Evolutionary conservation across 805 yeast species (phyloP), one percentile per base, ranked within the genome.

Genomic region (Tetrapisispora taiwanensis): DNA sequence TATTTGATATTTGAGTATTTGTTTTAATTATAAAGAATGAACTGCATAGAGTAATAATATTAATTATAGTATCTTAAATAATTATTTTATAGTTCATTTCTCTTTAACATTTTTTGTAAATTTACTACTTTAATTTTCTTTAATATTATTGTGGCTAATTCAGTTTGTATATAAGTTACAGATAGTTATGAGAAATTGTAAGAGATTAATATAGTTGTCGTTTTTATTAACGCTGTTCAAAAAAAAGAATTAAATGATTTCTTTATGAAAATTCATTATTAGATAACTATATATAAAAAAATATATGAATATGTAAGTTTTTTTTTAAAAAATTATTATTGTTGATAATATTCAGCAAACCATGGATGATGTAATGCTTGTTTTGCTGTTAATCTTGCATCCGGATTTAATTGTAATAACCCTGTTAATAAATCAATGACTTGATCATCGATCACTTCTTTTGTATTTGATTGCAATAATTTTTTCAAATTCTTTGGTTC

Each of bases 401-500:
- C 79, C 1, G 81, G 81, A 36, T 71, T 70, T 56, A 75, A 53
- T 53, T 75, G 79, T 38, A 76, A 58, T 47, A 76, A 57, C 0
- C 63, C 65, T 26, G 56, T 58, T 31, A 63, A 36, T 9, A 63
- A 49, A 44, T 62, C 65, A 30, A 63, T 52, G 5, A 59, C 45
- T 14, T 52, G 49, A 26, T 53, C 59, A 33, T 63, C 66, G 38
- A 62, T 36, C 9, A 48, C 48, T 38, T 50, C 57, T 26, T 53
- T 51, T 8, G 62, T 52, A 38, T 55, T 45, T 12, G 59, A 52
- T 42, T 62, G 64, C 43, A 66, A 49, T 4, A 63, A 46, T 24
- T 52, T 51, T 19, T 65, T 68, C 55, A 92, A 65, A 54, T 78
- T 76, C 64, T 79, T 84, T 56, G 81, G 79, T 36, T 73, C 65